A percentile compares a stretch with the other conserved stretches of the same genome.
phyloP scores from a whole-genome alignment of 2,329 filamentous ascomycete species.

The Paraconiothyrium brasiliense region DNA sequence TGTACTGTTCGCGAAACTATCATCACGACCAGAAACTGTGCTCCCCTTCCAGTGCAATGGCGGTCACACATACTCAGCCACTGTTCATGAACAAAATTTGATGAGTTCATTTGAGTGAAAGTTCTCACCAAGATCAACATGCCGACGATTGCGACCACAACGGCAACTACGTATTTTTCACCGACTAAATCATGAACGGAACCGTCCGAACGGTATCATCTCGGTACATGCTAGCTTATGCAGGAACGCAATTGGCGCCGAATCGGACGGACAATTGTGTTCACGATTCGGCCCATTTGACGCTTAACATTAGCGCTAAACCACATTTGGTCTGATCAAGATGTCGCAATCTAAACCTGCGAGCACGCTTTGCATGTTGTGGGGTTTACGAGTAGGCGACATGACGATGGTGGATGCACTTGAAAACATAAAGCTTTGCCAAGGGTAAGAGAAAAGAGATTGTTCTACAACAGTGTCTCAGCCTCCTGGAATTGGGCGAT shows the following conservation, averaged over 20 bases:
- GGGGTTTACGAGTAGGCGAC: neutral
- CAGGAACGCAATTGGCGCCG: neutral
- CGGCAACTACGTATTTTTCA: neutral
- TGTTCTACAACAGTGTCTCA: neutral
- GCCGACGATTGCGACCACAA: no score
- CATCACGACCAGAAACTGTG: no score
- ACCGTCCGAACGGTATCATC: neutral
- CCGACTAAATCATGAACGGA: neutral
- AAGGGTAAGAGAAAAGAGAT: neutral
- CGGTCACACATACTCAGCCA: no score
- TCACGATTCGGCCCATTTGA: neutral
- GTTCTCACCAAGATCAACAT: no score
- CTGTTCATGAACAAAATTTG: no score
- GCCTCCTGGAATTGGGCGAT: neutral
- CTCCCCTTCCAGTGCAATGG: no score
- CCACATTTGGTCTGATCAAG: constrained; percentile 1
- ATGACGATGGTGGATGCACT: neutral
- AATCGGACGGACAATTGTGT: neutral
- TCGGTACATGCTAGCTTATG: neutral
- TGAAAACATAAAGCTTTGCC: constrained; percentile 3
- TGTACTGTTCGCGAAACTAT: no score
- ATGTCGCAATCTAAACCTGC: constrained; percentile 8
- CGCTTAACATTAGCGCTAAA: neutral
- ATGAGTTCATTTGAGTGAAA: no score
- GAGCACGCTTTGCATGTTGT: neutral